A percentile compares a stretch with the other conserved stretches of the same genome.
Conservation (phyloP, 345 rosid species). For the Eucalyptus leucophloia region DNA sequence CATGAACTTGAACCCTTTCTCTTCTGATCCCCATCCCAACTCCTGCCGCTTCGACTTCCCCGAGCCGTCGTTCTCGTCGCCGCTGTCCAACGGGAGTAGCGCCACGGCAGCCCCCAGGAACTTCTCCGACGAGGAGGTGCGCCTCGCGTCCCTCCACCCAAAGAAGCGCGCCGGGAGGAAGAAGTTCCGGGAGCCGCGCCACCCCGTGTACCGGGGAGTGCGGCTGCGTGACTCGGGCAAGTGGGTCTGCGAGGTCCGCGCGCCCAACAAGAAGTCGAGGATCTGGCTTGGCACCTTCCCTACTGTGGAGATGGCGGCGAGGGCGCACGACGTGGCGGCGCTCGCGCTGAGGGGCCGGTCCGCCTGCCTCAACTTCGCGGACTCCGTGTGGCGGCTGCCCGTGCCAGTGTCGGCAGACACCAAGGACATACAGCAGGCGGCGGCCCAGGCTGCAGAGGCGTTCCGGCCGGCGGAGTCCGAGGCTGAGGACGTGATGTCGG, state of each 20-base stretch:
- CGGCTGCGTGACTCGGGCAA: conserved; percentile 59
- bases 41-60: background rate
- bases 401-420: too few relatives aligned
- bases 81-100: conserved; percentile 11
- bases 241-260: conserved; percentile 90
- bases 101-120: background rate
- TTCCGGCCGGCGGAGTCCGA: too few relatives aligned
- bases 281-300: conserved; percentile 54
- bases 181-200: conserved; percentile 83
- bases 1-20: conserved; percentile 19
- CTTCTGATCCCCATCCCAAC: background rate
- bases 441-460: too few relatives aligned
- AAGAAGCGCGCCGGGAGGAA: conserved; percentile 75
- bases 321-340: too few relatives aligned
- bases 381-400: too few relatives aligned
- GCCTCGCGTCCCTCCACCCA: conserved; percentile 62
- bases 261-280: conserved; percentile 68
- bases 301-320: too few relatives aligned
- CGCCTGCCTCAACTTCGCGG: too few relatives aligned
- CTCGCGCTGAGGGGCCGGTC: too few relatives aligned
- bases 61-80: background rate
- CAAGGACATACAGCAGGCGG: too few relatives aligned
- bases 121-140: conserved; percentile 36
- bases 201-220: conserved; percentile 79
- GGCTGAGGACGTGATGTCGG: too few relatives aligned